These are phyloP conservation scores for Anthracocystis setariae DNA, from an alignment of 1,284 basidiomycete species.

Conservation along the genomic window DNA sequence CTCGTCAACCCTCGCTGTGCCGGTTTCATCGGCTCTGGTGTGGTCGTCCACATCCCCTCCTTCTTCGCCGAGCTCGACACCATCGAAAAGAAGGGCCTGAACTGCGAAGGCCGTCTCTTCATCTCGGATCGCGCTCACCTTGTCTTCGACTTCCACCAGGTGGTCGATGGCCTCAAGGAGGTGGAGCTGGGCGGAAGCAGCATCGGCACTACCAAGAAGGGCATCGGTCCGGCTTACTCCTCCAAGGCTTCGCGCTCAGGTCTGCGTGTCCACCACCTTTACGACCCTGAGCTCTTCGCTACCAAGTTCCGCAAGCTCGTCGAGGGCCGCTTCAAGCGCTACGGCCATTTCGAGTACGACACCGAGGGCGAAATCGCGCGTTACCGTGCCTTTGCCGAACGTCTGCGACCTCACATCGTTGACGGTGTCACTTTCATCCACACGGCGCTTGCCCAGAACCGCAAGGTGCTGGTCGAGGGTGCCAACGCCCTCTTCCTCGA, in stretches of 20 bases:
- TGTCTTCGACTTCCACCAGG: slow-evolving; percentile 99
- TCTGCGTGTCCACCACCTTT: slow-evolving; percentile 93
- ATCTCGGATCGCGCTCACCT: slow-evolving; percentile 95
- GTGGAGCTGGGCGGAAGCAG: slow-evolving; percentile 89
- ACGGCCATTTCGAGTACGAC: slow-evolving; percentile 97
- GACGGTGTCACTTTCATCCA: slow-evolving; percentile 89
- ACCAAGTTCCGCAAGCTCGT: slow-evolving; percentile 93
- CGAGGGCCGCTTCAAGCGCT: slow-evolving; percentile 96
- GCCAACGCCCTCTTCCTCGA: slow-evolving; percentile 99
- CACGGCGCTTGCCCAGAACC: slow-evolving; percentile 77
- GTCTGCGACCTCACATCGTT: slow-evolving; percentile 86
- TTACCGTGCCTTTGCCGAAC: slow-evolving; percentile 86
- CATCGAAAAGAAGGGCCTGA: slow-evolving; percentile 80
- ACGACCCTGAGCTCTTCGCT: slow-evolving; percentile 86
- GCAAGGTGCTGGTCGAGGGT: slow-evolving; percentile 90
- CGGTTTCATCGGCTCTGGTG: slow-evolving; percentile 90
- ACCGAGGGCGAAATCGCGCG: slow-evolving; percentile 94
- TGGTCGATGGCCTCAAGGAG: slow-evolving; percentile 97
- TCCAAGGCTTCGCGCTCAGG: slow-evolving; percentile 96
- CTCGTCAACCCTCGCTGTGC: slow-evolving; percentile 88
- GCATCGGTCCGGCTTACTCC: slow-evolving; percentile 98
- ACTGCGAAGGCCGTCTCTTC: slow-evolving; percentile 86
- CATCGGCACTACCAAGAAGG: slow-evolving; percentile 97
- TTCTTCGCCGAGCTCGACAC: slow-evolving; percentile 94
- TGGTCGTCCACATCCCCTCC: slow-evolving; percentile 93